These are phyloP conservation scores for Nematodospora valgi DNA, from an alignment of 805 yeast species.

Conservation along the genomic window DNA sequence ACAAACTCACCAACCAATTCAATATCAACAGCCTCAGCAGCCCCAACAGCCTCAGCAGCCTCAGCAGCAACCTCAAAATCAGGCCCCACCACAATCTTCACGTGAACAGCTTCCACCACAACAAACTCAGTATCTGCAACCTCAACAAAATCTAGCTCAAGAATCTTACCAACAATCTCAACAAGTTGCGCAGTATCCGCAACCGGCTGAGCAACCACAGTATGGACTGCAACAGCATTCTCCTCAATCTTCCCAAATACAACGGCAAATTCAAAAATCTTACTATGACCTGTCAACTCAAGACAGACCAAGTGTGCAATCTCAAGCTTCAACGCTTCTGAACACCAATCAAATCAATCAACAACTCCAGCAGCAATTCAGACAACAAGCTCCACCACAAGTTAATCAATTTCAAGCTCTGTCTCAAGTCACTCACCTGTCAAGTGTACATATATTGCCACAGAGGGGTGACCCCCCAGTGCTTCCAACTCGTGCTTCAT, in stretches of 20 bases:
- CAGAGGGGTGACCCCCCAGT: conserved; percentile 6
- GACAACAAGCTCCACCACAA: conserved; percentile 5
- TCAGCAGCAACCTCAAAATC: conserved; percentile 3
- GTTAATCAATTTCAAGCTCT: not conserved
- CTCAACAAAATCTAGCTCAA: conserved; percentile 7
- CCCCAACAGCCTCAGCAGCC: conserved; percentile 6
- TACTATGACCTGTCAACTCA: not conserved
- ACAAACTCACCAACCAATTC: conserved; percentile 7
- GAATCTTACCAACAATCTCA: conserved; percentile 6
- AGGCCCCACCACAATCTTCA: not conserved
- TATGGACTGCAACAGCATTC: conserved; percentile 5
- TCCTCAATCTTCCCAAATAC: conserved; percentile 2
- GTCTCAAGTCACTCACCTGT: too few relatives aligned
- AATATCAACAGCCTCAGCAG: conserved; percentile 7
- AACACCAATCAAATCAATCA: conserved; percentile 7
- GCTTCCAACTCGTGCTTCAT: conserved; percentile 1
- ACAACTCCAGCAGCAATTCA: conserved; percentile 7
- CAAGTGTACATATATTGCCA: too few relatives aligned
- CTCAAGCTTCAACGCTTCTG: too few relatives aligned
- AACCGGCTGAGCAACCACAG: conserved; percentile 7
- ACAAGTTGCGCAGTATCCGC: conserved; percentile 6
- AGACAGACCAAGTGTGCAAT: conserved; percentile 1
- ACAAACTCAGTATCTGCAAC: conserved; percentile 1
- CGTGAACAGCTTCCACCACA: conserved; percentile 2
- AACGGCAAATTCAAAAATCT: not conserved